Base-by-base conservation (phyloP, 192 early-diverging fungal genomes). In the Podochytrium sp. region DNA sequence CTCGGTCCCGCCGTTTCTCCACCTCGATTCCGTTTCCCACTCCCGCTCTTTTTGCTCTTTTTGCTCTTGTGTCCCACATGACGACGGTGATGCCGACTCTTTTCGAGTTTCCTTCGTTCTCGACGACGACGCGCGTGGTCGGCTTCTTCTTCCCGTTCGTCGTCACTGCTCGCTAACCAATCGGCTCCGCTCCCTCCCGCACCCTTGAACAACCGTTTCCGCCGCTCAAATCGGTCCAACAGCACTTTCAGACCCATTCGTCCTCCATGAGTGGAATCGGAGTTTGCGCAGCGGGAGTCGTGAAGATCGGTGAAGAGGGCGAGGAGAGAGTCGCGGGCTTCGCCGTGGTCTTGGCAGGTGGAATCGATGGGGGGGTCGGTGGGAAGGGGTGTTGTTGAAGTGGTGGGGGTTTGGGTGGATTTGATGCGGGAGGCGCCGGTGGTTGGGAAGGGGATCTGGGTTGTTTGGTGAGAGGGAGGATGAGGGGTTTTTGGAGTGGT, bases 401-500 rank as follows among this genome's bases (percentile, higher is more conserved):
- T 63, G 32, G n/a, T 10, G 32, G 61, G 32, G 29, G 16, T n/a
- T 63, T 63, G 61, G 14, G 38, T 63, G 33, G 38, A 39, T 63
- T 63, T 63, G 61, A 38, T 14, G 34, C 61, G 61, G n/a, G 61
- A 20, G 20, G 40, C 61, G 29, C 61, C 35, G 33, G 61, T 40
- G 16, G 61, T 63, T 41, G 38, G 61, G 3, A 32, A 63, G 10
- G 61, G 33, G 20, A 18, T 35, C 61, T 39, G n/a, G 18, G 20
- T 14, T 14, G 29, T 29, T 0, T 27, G 29, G 29, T 57, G 0
- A n/a, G 55, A 57, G 55, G 16, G 16, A 27, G 30, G 30, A 20
- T 57, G 14, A 57, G 14, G 23, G 29, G 29, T 57, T 57, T 27
- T 30, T 47, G n/a, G 0, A 47, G 43, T 20, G 10, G 10, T n/a